Evolutionary conservation across 202 grass and related monocot genomes (phyloP), one percentile per base, ranked within the genome.

Genomic region (Carex sylvatica): DNA sequence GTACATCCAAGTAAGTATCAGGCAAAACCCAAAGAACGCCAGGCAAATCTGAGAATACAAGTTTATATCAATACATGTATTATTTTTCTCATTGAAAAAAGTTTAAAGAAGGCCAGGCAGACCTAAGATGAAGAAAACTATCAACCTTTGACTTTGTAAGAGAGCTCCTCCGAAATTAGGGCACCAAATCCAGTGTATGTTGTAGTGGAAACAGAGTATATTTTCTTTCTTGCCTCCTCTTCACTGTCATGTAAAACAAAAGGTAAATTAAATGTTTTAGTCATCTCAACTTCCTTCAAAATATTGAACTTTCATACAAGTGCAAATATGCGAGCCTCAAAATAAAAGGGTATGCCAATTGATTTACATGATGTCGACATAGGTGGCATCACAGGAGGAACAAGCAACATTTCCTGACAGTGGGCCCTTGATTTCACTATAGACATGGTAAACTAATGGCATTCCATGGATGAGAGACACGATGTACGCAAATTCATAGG

Each of bases 21-120:
- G 95, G 95, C 67, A 98, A 90, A 70, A 98, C 95, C 95, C 95
- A 98, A 78, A 98, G 95, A 87, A 98, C 95, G 86, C 92, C 92
- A 0, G 92, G 92, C 82, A 98, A 90, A 86, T 89, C 92, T 98
- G 76, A 59, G 85, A 83, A 78, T n/a, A 80, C 26, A 69, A 66
- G 14, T 46, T 70, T 51, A 2, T 86, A 59, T 65, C 0, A 44
- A 76, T 70, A 58, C 4, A 5, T 40, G 80, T 51, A n/a, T 84
- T 79, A 88, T 8, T 80, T 40, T 26, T 67, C 74, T 16, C 9
- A 61, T 44, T 31, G 35, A 19, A 81, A 13, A 73, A 13, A 6
- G 65, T 61, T 11, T 73, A 28, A 35, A 66, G 84, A 53, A 10
- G 70, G 62, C 19, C 51, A 36, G 3, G 53, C 72, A 61, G 55